Evolutionary conservation across 139 green algal genomes (phyloP), one percentile per base, ranked within the genome.

Genomic region (Astrephomene gubernaculifera): DNA sequence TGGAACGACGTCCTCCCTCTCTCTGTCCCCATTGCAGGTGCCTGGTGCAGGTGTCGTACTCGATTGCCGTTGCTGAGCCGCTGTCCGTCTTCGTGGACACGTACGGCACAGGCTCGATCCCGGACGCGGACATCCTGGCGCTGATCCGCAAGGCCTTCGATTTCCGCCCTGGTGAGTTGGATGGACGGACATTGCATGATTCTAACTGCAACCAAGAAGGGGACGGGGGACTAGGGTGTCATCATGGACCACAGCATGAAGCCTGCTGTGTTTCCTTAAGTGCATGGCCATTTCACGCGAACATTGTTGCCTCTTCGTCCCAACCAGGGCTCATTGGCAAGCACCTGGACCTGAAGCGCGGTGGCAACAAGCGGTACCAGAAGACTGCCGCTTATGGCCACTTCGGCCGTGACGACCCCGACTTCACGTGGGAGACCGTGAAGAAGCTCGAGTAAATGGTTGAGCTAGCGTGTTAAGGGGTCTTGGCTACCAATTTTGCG

Each of bases 1-100:
- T n/a, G n/a, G n/a, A n/a, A n/a, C n/a, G n/a, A n/a, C n/a, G n/a
- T n/a, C n/a, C n/a, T n/a, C n/a, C n/a, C n/a, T n/a, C n/a, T n/a
- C n/a, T n/a, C n/a, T n/a, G n/a, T n/a, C n/a, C n/a, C 22, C 9
- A 35, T n/a, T 44, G 45, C 57, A 80, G 80, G 35, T 88, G 82
- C 83, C 60, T 88, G 78, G 61, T 91, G n/a, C 94, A 98, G 92
- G 93, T 99, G 39, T 99, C 97, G 2, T 99, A 99, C 87, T 95
- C 97, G 90, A 99, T 99, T 68, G 97, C 96, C 76, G 96, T 99
- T 76, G 86, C 97, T 4, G 95, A 99, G 92, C 97, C 97, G 1
- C 94, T 99, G 79, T 99, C 97, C 35, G 93, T 99, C 63, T 97
- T 97, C 80, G 96, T 99, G 24, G 97, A 99, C 93, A 98, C 94